Conservation (phyloP, 169 alveolate species). For the Plasmodium vinckei region DNA sequence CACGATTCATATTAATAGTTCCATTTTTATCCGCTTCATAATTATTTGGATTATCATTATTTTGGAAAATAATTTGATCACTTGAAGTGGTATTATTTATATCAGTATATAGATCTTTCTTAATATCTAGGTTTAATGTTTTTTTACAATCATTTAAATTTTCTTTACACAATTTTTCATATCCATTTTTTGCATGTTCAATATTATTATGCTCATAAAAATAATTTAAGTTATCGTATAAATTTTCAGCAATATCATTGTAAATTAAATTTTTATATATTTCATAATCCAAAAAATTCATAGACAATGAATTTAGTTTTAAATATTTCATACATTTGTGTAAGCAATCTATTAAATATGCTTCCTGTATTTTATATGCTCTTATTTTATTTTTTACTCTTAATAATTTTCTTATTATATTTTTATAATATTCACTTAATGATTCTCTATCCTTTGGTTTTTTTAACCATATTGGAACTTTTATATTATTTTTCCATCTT, state of each 20-base stretch:
- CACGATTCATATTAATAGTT: not conserved
- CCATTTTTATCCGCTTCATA: not conserved
- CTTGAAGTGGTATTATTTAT: not conserved
- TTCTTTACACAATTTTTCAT: too few species aligned
- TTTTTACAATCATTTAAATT: too few species aligned
- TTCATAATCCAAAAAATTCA: slow-evolving; percentile 27
- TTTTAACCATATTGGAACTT: slow-evolving; percentile 73
- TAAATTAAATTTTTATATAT: slow-evolving; percentile 20
- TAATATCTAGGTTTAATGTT: not conserved
- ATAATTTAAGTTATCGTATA: not conserved
- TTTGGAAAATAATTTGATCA: not conserved
- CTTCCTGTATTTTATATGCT: slow-evolving; percentile 67
- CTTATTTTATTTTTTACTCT: slow-evolving; percentile 75
- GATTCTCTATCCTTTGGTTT: slow-evolving; percentile 75
- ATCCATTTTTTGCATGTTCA: not conserved
- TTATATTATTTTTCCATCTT: slow-evolving; percentile 61
- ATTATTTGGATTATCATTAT: not conserved
- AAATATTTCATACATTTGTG: slow-evolving; percentile 60
- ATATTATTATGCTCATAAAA: not conserved
- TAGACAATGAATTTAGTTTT: slow-evolving; percentile 36
- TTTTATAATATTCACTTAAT: slow-evolving; percentile 59
- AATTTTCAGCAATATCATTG: not conserved
- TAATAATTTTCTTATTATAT: slow-evolving; percentile 66
- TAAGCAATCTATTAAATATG: slow-evolving; percentile 66
- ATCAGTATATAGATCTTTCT: not conserved